phyloP scores from a whole-genome alignment of 495 filamentous ascomycete species.

The Penicillium pulvis region DNA sequence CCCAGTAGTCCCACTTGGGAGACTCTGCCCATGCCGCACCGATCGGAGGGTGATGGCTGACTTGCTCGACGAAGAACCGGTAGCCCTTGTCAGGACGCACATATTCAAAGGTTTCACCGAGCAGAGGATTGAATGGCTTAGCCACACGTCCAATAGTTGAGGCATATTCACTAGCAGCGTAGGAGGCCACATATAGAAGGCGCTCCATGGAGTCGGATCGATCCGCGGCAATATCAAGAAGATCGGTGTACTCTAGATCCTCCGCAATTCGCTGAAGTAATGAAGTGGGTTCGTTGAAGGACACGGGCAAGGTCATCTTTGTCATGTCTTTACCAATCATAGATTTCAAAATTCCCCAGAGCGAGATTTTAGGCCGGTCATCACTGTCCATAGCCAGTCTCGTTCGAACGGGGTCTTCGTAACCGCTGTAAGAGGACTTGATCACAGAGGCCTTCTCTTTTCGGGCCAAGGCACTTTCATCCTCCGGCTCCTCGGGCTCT shows the following conservation, averaged over 20 bases:
- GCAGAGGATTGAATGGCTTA: conserved; percentile 94
- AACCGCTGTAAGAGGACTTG: conserved; percentile 77
- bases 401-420: conserved; percentile 80
- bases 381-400: conserved; percentile 89
- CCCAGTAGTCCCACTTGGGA: conserved; percentile 93
- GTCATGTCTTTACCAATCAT: conserved; percentile 99
- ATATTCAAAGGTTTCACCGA: conserved; percentile 98
- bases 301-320: conserved; percentile 97
- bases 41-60: conserved; percentile 95
- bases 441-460: conserved; percentile 61
- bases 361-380: conserved; percentile 87
- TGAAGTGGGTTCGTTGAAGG: conserved; percentile 98
- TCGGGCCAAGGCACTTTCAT: conserved; percentile 49
- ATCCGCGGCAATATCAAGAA: conserved; percentile 87
- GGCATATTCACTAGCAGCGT: conserved; percentile 93
- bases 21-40: conserved; percentile 93
- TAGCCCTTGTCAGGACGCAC: conserved; percentile 93
- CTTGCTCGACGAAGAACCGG: conserved; percentile 97
- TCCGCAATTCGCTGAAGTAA: conserved; percentile 94
- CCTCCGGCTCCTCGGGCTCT: conserved; percentile 43
- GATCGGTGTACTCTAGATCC: conserved; percentile 96
- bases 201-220: conserved; percentile 85
- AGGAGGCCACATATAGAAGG: conserved; percentile 94
- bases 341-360: conserved; percentile 97
- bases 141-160: conserved; percentile 96